Conservation (phyloP, 2,329 filamentous ascomycete species). For the Bipolaris sorokiniana region DNA sequence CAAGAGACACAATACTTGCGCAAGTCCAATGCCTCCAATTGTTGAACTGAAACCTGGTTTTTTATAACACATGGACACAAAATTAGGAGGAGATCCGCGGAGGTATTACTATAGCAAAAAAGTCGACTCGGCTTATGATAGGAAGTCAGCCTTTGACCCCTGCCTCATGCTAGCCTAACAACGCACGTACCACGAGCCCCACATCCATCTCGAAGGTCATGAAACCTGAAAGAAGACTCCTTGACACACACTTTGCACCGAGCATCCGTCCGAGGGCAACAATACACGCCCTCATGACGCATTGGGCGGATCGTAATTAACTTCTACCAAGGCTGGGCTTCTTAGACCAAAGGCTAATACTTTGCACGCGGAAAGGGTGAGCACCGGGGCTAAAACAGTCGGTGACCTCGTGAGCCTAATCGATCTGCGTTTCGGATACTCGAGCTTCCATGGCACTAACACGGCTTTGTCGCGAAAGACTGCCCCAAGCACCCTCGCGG, state of each 20-base stretch:
- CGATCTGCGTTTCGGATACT: conserved; percentile 25
- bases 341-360: conserved; percentile 14
- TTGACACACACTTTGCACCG: conserved; percentile 36
- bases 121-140: not conserved
- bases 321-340: conserved; percentile 6
- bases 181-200: conserved; percentile 14
- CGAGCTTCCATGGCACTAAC: conserved; percentile 27
- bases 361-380: conserved; percentile 18
- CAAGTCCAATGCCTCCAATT: not conserved
- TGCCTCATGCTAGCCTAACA: conserved; percentile 4
- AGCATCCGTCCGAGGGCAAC: conserved; percentile 28
- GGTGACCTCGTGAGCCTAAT: conserved; percentile 2
- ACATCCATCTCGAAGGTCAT: conserved; percentile 21
- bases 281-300: conserved; percentile 28
- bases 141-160: not conserved
- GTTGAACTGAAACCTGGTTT: not conserved
- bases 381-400: conserved; percentile 1
- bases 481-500: conserved; percentile 9
- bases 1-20: not conserved
- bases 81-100: not conserved
- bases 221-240: conserved; percentile 26
- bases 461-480: conserved; percentile 11
- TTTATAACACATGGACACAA: no score
- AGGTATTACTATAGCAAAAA: not conserved
- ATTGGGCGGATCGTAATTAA: conserved; percentile 8